Evolutionary conservation across 345 rosid genomes (phyloP), one percentile per base, ranked within the genome.

Genomic region (Psidium friedrichsthalianum): DNA sequence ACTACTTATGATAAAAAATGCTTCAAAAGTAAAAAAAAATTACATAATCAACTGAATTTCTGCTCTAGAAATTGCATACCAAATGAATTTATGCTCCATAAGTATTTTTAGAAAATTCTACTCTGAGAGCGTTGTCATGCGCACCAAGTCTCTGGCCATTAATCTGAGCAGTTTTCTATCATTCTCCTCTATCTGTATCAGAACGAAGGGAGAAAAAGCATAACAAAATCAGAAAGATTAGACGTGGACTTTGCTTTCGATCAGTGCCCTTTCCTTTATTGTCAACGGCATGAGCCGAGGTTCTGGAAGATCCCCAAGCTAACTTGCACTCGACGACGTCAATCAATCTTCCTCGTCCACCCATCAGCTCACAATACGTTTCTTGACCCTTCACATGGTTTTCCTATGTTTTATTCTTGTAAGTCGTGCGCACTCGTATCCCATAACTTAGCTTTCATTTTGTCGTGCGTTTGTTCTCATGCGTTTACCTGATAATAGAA

Each of bases 201-300:
- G 3, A 25, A 57, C 29, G n/a, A 12, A 58, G 27, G n/a, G 29
- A 25, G 64, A 25, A 11, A 58, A 6, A 14, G 9, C 74, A 61
- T 14, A 0, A 8, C 40, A 61, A 61, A 61, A 61, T 29, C 54
- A 52, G 42, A 61, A 14, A 29, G 1, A 27, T 14, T 61, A 29
- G 74, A 29, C 74, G 2, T 1, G 74, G 11, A 5, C 6, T 27
- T 6, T 15, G 0, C 0, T 3, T 27, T 36, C 2, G 40, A 14
- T 14, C 74, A 27, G 40, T 47, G 40, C 21, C 42, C 2, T 61
- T 6, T 8, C 76, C 42, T 15, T 16, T 1, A 15, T 18, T 29
- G 42, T 64, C 42, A 27, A 29, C 6, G 22, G 16, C 11, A 64
- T 22, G 1, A 64, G 22, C 11, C 11, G 44, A 18, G 76, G 24